Base-by-base conservation (phyloP, 139 green algal species). In the Tetradesmus obliquus region DNA sequence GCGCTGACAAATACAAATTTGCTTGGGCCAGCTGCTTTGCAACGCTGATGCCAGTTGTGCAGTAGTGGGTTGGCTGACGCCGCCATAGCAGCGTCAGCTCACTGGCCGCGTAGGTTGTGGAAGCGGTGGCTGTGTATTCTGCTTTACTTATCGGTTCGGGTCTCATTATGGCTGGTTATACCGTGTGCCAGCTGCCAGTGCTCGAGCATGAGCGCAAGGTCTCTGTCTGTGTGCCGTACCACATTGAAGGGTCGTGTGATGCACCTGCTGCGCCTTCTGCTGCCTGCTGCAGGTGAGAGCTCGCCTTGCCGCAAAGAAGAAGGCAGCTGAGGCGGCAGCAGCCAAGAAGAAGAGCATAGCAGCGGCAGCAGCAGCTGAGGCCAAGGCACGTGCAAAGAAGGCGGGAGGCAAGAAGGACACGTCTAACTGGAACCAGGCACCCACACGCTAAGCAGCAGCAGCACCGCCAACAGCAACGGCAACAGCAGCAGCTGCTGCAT, bases 291-390 rank as follows among this genome's bases (percentile, higher is more conserved):
- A 95, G 94, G 57, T 93, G 22, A 95, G 94, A 85, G 94, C 94
- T 12, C 92, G 90, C 74, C 86, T 95, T 62, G 91, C 93, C 1
- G 94, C 94, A 15, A 93, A 94, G 90, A 94, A 95, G 93, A 94
- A 94, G 86, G 86, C 76, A 79, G 81, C 81, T 22, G 81, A 92
- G 91, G 76, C 76, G 54, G 81, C 84, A 20, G 81, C 82, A 13
- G 84, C 54, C 66, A 95, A 94, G 90, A 94, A 93, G 74, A 92
- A 92, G 66, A 90, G 90, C 10, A 53, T 88, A 57, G 81, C 84
- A 17, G 91, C 89, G 32, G 88, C 90, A 13, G 93, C 92, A 51
- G 82, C 92, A 15, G 94, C 94, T 66, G 91, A 95, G 91, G 90
- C 90, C 24, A 82, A 82, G 74, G 90, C 90, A 13, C 83, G 86